Evolutionary conservation across 2,329 filamentous ascomycete species (phyloP).

Genomic region (Aaosphaeria arxii): DNA sequence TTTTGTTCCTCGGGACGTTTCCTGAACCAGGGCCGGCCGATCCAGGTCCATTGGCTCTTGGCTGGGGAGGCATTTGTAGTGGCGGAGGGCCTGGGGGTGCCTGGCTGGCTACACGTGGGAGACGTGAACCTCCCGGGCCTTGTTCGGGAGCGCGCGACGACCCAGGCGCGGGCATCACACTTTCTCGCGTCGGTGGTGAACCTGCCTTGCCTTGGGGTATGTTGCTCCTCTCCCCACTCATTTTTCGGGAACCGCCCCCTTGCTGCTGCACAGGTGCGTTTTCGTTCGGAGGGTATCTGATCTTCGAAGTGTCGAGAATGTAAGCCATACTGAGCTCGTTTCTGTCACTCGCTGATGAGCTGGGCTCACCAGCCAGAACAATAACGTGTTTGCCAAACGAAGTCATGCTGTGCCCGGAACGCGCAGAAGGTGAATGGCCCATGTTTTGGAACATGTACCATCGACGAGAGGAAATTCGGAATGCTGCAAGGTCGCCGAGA

Average conservation of each 20-base stretch:
- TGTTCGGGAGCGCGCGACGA: slow-evolving; percentile 34
- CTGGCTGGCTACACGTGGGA: slow-evolving; percentile 60
- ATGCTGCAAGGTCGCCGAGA: slow-evolving; percentile 87
- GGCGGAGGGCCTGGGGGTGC: slow-evolving; percentile 63
- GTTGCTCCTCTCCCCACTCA: slow-evolving; percentile 46
- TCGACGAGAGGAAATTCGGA: slow-evolving; percentile 74
- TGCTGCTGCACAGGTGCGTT: slow-evolving; percentile 29
- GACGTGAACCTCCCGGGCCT: slow-evolving; percentile 49
- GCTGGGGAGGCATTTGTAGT: slow-evolving; percentile 60
- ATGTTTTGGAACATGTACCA: slow-evolving; percentile 99
- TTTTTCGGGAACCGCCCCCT: slow-evolving; percentile 39
- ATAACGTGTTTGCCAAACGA: slow-evolving; percentile 89
- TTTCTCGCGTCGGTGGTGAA: slow-evolving; percentile 42
- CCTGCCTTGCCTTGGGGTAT: slow-evolving; percentile 34
- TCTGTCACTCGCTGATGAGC: slow-evolving; percentile 75
- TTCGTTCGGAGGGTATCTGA: slow-evolving; percentile 85
- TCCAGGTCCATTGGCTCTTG: slow-evolving; percentile 44
- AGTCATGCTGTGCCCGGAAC: slow-evolving; percentile 98
- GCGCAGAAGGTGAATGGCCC: slow-evolving; percentile 89
- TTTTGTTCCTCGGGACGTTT: slow-evolving; percentile 43
- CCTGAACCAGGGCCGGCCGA: slow-evolving; percentile 6
- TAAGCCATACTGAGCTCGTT: slow-evolving; percentile 87
- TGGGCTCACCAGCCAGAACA: slow-evolving; percentile 90
- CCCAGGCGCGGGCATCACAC: slow-evolving; percentile 32
- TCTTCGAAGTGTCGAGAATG: slow-evolving; percentile 91